phyloP scores from a whole-genome alignment of 2,329 filamentous ascomycete genomes.

The Penicillium sp. region DNA sequence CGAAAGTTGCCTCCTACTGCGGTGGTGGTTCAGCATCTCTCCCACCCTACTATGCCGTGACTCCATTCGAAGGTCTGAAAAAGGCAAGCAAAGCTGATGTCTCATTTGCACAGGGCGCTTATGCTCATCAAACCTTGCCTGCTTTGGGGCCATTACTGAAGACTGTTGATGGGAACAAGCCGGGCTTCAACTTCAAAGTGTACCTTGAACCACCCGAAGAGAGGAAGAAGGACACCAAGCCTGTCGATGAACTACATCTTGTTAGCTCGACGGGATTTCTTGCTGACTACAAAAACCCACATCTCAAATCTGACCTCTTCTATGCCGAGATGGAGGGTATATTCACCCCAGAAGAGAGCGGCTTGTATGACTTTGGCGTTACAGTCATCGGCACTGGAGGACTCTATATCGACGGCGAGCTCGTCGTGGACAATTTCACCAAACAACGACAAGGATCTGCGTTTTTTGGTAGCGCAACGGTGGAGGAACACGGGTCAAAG shows the following conservation, averaged over 20 bases:
- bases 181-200: conserved; percentile 59
- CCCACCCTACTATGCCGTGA: conserved; percentile 43
- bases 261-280: conserved; percentile 44
- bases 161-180: conserved; percentile 50
- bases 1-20: conserved; percentile 47
- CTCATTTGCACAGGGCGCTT: conserved; percentile 57
- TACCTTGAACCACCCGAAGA: conserved; percentile 57
- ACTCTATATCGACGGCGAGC: conserved; percentile 58
- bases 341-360: conserved; percentile 58
- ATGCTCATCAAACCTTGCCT: conserved; percentile 63
- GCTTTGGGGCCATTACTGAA: conserved; percentile 53
- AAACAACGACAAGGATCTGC: conserved; percentile 60
- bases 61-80: conserved; percentile 42
- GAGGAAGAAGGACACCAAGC: conserved; percentile 40
- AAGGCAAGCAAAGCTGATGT: conserved; percentile 34
- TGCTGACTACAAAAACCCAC: conserved; percentile 54
- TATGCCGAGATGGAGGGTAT: conserved; percentile 60
- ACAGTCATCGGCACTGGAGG: conserved; percentile 64
- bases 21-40: conserved; percentile 63
- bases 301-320: conserved; percentile 51
- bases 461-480: conserved; percentile 63
- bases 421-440: conserved; percentile 63
- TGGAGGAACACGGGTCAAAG: conserved; percentile 59
- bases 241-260: conserved; percentile 50
- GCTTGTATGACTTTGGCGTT: conserved; percentile 62